A percentile compares a stretch with the other conserved stretches of the same genome.
Conservation (phyloP, 1,139 yeast species). For the Magnusiomyces clavatus region DNA sequence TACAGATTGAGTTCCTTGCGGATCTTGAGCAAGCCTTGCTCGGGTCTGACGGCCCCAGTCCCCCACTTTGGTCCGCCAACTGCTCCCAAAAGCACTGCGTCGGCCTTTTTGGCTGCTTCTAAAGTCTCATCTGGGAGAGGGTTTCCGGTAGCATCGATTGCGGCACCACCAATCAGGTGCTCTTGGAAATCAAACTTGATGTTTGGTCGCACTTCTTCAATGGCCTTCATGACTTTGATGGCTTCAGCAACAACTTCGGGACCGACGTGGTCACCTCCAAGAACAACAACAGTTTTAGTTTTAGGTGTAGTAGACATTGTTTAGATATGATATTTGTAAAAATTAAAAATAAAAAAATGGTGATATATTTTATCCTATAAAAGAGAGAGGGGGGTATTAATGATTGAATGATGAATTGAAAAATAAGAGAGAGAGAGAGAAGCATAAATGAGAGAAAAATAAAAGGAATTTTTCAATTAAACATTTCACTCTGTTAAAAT, state of each 20-base stretch:
- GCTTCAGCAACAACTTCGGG: constrained; percentile 86
- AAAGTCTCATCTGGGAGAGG: constrained; percentile 88
- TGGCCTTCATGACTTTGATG: constrained; percentile 77
- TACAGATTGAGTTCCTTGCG: constrained; percentile 89
- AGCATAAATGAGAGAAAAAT: too few relatives aligned
- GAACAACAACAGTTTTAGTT: constrained; percentile 64
- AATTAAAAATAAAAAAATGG: too few relatives aligned
- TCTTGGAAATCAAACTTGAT: constrained; percentile 67
- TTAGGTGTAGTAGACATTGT: constrained; percentile 5
- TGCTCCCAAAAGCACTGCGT: constrained; percentile 92
- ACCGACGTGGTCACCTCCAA: constrained; percentile 98
- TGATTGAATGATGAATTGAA: too few relatives aligned
- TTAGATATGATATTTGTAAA: too few relatives aligned
- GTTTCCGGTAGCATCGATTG: constrained; percentile 90
- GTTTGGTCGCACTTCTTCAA: constrained; percentile 52
- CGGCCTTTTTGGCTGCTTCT: constrained; percentile 77
- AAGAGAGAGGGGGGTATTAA: too few relatives aligned
- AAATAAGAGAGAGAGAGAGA: too few relatives aligned
- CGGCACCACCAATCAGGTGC: constrained; percentile 95
- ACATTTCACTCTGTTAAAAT: not conserved
- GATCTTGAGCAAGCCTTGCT: constrained; percentile 88
- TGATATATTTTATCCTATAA: too few relatives aligned
- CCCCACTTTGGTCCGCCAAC: constrained; percentile 99
- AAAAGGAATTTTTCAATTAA: not conserved
- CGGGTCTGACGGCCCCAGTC: constrained; percentile 85